phyloP scores from a whole-genome alignment of 2,329 filamentous ascomycete species.

The Byssochlamys sp. region DNA sequence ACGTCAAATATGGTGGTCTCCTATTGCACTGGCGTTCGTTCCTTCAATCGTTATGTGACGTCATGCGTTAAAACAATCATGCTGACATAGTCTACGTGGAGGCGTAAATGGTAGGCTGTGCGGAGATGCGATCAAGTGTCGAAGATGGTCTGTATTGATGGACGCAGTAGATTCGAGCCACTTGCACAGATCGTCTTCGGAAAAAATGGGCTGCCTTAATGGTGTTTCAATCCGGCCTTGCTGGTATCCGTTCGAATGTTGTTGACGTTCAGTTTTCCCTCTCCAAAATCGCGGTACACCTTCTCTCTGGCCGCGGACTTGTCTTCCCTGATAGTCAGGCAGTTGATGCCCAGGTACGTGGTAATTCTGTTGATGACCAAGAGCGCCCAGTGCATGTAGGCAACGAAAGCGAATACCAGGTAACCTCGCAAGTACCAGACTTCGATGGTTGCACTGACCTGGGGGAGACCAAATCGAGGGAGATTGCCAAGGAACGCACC shows the following conservation, averaged over 20 bases:
- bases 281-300: conserved; percentile 27
- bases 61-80: neutral
- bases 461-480: conserved; percentile 62
- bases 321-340: conserved; percentile 63
- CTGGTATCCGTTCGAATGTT: neutral
- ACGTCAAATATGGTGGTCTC: neutral
- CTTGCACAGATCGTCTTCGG: neutral
- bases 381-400: conserved; percentile 87
- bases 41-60: neutral
- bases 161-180: neutral
- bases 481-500: conserved; percentile 77
- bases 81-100: neutral
- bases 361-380: conserved; percentile 87
- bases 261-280: conserved; percentile 9
- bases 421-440: conserved; percentile 75
- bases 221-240: conserved; percentile 1
- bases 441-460: conserved; percentile 58
- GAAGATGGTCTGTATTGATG: neutral
- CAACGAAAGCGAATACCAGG: conserved; percentile 70
- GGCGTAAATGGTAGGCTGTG: neutral
- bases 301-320: conserved; percentile 23
- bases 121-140: neutral
- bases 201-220: neutral
- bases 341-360: conserved; percentile 84
- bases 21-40: neutral